Percentiles rank a stretch among this genome's conserved stretches.
phyloP scores from a whole-genome alignment of 2,329 filamentous ascomycete species.

The Lecanosticta acicola region DNA sequence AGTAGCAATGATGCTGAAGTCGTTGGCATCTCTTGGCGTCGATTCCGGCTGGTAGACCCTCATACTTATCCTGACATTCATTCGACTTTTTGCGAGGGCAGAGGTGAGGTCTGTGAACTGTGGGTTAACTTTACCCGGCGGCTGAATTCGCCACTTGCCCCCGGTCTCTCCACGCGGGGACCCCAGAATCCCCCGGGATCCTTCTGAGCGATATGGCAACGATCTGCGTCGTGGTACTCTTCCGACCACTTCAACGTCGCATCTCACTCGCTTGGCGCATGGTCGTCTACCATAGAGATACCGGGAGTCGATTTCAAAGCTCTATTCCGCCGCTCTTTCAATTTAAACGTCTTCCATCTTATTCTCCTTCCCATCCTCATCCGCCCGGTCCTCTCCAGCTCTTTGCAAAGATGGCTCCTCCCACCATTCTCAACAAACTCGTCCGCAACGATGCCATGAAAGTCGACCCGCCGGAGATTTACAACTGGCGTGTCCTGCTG shows the following conservation, averaged over 20 bases:
- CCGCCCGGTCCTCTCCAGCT: not conserved
- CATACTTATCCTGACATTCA: no score
- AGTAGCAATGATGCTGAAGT: no score
- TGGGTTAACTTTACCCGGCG: not conserved
- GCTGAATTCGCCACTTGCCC: not conserved
- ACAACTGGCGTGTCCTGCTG: slow-evolving; percentile 61
- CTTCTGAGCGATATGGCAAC: not conserved
- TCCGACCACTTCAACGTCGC: not conserved
- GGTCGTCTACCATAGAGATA: not conserved
- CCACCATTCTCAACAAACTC: slow-evolving; percentile 2
- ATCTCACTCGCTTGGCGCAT: not conserved
- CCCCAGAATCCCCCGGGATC: not conserved
- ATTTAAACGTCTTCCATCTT: not conserved
- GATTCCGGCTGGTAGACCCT: no score
- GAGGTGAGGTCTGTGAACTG: not conserved
- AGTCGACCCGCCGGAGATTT: slow-evolving; percentile 59
- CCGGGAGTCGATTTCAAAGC: not conserved
- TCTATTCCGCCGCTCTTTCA: not conserved
- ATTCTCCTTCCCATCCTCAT: not conserved
- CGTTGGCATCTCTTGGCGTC: no score
- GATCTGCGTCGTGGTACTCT: not conserved
- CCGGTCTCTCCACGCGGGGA: not conserved
- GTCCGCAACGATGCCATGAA: slow-evolving; percentile 68
- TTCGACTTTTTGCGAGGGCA: no score
- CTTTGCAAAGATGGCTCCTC: not conserved